Percentiles rank a stretch among this genome's conserved stretches.
These are phyloP conservation scores for Escovopsis sp. DNA, from an alignment of 2,329 filamentous ascomycete genomes.

Conservation along the genomic window DNA sequence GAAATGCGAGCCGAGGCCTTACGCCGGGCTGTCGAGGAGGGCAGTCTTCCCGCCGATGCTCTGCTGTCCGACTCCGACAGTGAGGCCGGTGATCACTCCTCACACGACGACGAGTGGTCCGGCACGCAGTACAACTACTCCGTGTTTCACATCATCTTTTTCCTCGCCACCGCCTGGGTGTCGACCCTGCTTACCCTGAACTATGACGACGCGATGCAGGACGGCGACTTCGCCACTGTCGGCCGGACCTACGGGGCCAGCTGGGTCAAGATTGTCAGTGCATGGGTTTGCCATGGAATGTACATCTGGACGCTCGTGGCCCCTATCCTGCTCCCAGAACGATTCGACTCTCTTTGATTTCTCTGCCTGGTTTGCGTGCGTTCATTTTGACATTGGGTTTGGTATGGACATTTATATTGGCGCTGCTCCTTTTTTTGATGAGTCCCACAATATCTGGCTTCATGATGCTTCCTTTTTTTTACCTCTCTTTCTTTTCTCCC, in stretches of 20 bases:
- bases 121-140: slow-evolving; percentile 93
- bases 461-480: too few relatives aligned
- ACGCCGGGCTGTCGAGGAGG: slow-evolving; percentile 81
- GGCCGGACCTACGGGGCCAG: slow-evolving; percentile 93
- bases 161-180: slow-evolving; percentile 91
- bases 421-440: too few relatives aligned
- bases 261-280: slow-evolving; percentile 97
- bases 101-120: slow-evolving; percentile 75
- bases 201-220: slow-evolving; percentile 47
- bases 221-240: slow-evolving; percentile 73
- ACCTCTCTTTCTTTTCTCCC: too few relatives aligned
- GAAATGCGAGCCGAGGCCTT: slow-evolving; percentile 91
- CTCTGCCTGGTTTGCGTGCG: slow-evolving; percentile 17
- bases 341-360: slow-evolving; percentile 49
- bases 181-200: slow-evolving; percentile 74
- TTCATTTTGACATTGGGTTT: too few relatives aligned
- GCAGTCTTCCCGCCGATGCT: slow-evolving; percentile 80
- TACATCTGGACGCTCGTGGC: slow-evolving; percentile 89
- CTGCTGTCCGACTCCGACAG: slow-evolving; percentile 61
- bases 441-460: too few relatives aligned
- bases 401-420: too few relatives aligned
- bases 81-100: slow-evolving; percentile 44
- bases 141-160: slow-evolving; percentile 94
- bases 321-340: slow-evolving; percentile 69
- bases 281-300: slow-evolving; percentile 91